Conservation (phyloP, 1,284 basidiomycete species). For the Schizopora paradoxa region DNA sequence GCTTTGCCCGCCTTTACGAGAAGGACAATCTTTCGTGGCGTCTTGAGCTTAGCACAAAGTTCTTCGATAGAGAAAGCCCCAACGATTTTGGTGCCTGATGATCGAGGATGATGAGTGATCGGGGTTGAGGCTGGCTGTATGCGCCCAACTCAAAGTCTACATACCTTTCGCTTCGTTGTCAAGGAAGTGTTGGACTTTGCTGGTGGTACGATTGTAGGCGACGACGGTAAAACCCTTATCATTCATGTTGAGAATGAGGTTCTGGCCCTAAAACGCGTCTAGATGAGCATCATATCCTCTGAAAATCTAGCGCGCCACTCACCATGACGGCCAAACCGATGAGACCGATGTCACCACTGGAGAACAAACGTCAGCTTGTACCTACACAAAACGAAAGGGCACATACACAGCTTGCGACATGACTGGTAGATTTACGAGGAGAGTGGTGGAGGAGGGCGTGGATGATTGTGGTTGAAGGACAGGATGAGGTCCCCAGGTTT, state of each 20-base stretch:
- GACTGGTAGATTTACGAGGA: neutral
- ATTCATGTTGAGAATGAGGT: constrained; percentile 96
- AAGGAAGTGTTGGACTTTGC: constrained; percentile 96
- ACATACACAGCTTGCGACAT: constrained; percentile 18
- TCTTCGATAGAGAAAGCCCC: constrained; percentile 95
- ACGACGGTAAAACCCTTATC: constrained; percentile 98
- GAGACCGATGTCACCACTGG: constrained; percentile 86
- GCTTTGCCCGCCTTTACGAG: constrained; percentile 88
- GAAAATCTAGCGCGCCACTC: constrained; percentile 22
- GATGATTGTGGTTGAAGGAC: constrained; percentile 1
- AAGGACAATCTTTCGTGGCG: constrained; percentile 87
- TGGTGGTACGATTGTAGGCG: constrained; percentile 95
- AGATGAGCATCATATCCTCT: constrained; percentile 15
- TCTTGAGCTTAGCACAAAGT: constrained; percentile 76
- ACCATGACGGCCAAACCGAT: constrained; percentile 98
- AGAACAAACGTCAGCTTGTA: neutral
- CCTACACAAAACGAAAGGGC: neutral
- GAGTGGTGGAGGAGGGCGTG: neutral
- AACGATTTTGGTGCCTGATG: constrained; percentile 84
- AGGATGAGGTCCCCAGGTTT: constrained; percentile 3
- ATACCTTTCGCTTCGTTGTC: constrained; percentile 96
- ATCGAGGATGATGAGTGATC: constrained; percentile 18
- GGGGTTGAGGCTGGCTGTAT: constrained; percentile 9
- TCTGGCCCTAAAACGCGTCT: constrained; percentile 81
- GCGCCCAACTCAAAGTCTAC: constrained; percentile 23